Percentiles rank a stretch among this genome's conserved stretches.
Evolutionary conservation across 1,284 basidiomycete genomes (phyloP).

Genomic region (Ustilago cynodontis): DNA sequence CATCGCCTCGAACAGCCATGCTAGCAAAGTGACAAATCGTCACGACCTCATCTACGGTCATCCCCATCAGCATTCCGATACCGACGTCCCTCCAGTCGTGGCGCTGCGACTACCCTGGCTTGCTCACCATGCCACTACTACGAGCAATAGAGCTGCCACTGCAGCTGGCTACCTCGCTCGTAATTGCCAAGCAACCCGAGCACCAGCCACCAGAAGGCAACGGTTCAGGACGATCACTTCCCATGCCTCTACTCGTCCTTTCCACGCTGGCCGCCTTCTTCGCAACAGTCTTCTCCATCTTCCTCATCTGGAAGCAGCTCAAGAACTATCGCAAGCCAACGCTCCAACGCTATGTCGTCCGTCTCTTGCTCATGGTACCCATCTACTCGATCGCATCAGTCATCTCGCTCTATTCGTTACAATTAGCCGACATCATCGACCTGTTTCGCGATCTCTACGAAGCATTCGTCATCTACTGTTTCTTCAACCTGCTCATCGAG

Average conservation of each 20-base stretch:
- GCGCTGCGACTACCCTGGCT: neutral
- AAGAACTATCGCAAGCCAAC: conserved; percentile 73
- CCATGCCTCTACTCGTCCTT: conserved; percentile 74
- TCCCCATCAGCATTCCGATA: neutral
- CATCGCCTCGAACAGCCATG: neutral
- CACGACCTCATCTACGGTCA: conserved; percentile 1
- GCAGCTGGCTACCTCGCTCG: conserved; percentile 9
- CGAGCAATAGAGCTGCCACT: conserved; percentile 12
- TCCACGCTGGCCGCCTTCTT: conserved; percentile 76
- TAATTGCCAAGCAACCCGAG: conserved; percentile 17
- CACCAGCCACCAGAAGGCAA: conserved; percentile 37
- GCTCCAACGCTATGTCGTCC: conserved; percentile 82
- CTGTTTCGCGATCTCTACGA: conserved; percentile 95
- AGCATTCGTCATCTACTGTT: conserved; percentile 92
- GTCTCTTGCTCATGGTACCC: conserved; percentile 98
- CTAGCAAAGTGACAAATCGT: neutral
- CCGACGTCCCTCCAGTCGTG: neutral
- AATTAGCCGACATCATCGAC: conserved; percentile 96
- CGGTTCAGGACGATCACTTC: conserved; percentile 73
- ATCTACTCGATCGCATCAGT: conserved; percentile 90
- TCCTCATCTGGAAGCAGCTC: conserved; percentile 87
- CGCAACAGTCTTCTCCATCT: conserved; percentile 81
- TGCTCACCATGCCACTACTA: conserved; percentile 25
- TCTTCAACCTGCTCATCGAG: conserved; percentile 71
- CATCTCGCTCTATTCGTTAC: conserved; percentile 92